Evolutionary conservation across 257 asterid genomes (phyloP).

Genomic region (Rehmannia glutinosa): DNA sequence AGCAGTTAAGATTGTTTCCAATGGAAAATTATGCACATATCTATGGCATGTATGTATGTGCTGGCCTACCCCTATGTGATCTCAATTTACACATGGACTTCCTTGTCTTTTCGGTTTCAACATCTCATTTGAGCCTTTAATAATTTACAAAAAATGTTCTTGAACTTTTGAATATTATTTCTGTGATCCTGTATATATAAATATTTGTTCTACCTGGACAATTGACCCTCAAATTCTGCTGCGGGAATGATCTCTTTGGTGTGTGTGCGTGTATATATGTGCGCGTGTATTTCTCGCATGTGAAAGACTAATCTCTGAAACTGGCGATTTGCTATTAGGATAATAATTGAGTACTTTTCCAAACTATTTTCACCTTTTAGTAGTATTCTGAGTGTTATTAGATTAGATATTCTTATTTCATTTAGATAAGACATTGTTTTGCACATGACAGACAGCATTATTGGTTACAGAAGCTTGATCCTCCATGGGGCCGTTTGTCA

Average conservation of each 20-base stretch:
- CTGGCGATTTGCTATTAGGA: not conserved
- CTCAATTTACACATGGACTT: not conserved
- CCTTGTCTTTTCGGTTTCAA: not conserved
- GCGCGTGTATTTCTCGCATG: not conserved
- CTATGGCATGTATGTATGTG: not conserved
- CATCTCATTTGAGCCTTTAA: constrained; percentile 18
- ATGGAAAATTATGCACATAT: constrained; percentile 2
- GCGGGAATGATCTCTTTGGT: not conserved
- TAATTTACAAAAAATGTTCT: not conserved
- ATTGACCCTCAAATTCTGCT: not conserved
- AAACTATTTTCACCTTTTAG: constrained; percentile 5
- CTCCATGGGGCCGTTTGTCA: not conserved
- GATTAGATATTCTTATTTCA: not conserved
- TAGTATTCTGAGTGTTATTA: not conserved
- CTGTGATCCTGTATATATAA: not conserved
- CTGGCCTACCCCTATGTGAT: not conserved
- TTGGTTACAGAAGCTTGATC: not conserved
- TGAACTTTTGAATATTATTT: not conserved
- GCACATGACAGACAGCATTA: not conserved
- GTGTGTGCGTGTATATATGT: not conserved
- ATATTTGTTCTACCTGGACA: constrained; percentile 4
- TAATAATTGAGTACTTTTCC: constrained; percentile 7
- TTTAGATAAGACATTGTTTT: not conserved
- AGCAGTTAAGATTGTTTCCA: constrained; percentile 6
- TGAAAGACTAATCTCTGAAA: not conserved